Conservation (phyloP, 441 rosid genomes). For the Adansonia rubrostipa region DNA sequence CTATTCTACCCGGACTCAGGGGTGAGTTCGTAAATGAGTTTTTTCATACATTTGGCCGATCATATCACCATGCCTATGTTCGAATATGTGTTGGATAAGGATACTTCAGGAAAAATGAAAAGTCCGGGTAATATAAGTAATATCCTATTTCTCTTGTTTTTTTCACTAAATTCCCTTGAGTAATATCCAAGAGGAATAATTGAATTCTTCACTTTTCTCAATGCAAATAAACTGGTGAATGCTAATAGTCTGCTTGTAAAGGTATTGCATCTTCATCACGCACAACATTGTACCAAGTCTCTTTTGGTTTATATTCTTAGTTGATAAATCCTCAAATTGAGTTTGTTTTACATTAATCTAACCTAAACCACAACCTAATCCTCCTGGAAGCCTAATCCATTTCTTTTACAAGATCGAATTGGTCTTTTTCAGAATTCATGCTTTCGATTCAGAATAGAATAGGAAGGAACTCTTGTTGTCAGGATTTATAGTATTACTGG, state of each 20-base stretch:
- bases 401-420: not conserved
- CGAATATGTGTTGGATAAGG: no score
- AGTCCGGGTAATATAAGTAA: no score
- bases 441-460: not conserved
- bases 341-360: not conserved
- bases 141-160: no score
- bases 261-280: not conserved
- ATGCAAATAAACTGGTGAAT: not conserved
- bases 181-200: not conserved
- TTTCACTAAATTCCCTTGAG: not conserved
- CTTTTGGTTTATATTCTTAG: conserved; percentile 2
- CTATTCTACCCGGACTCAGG: no score
- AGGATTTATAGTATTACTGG: not conserved
- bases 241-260: not conserved
- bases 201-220: not conserved
- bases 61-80: no score
- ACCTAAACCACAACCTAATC: not conserved
- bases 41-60: no score
- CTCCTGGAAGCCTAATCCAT: not conserved
- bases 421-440: not conserved
- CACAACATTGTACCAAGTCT: not conserved
- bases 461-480: not conserved
- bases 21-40: no score
- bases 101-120: no score
- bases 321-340: not conserved